A percentile compares a stretch with the other conserved stretches of the same genome.
Conservation (phyloP, 2,329 filamentous ascomycete genomes). For the Aspergillus fructus region DNA sequence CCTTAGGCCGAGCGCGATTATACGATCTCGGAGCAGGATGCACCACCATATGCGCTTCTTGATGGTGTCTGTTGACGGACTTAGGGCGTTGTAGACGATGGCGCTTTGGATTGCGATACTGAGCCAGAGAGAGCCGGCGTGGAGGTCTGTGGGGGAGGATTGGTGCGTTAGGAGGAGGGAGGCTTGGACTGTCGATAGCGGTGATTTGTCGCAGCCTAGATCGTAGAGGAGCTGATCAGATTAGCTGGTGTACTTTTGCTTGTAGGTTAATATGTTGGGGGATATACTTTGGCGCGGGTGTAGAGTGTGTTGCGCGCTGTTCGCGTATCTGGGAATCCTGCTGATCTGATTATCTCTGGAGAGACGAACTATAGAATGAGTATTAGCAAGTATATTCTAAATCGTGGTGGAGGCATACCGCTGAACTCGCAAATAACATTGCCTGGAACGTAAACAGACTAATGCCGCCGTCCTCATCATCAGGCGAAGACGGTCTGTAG, state of each 20-base stretch:
- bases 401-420: neutral
- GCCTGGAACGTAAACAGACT: conserved; percentile 7
- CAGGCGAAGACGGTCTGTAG: neutral
- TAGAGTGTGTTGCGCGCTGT: conserved; percentile 4
- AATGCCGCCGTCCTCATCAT: neutral
- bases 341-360: neutral
- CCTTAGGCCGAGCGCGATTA: neutral
- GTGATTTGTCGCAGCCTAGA: conserved; percentile 4
- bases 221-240: conserved; percentile 1
- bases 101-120: conserved; percentile 8
- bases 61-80: neutral
- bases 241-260: neutral
- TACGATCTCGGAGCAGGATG: conserved; percentile 1
- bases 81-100: neutral
- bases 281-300: neutral
- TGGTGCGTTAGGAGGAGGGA: conserved; percentile 3
- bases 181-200: neutral
- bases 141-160: neutral
- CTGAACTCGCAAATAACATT: conserved; percentile 5
- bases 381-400: neutral
- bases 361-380: neutral
- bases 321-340: neutral
- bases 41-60: conserved; percentile 4
- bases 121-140: conserved; percentile 6
- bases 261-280: neutral